These are phyloP conservation scores for Pichia deserticola DNA, from an alignment of 805 yeast genomes.

Conservation along the genomic window DNA sequence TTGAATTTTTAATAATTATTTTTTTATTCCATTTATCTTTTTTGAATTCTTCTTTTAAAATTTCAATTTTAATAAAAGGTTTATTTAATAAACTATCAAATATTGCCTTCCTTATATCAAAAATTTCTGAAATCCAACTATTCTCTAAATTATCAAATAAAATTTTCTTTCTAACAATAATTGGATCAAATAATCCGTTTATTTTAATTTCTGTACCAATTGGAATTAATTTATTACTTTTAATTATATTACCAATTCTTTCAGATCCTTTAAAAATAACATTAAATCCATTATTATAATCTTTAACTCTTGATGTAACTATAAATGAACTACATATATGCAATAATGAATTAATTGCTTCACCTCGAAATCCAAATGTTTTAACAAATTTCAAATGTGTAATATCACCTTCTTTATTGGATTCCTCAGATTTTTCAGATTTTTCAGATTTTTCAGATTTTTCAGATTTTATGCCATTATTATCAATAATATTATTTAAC, in stretches of 20 bases:
- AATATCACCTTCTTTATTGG: constrained; percentile 10
- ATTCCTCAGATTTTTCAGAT: neutral
- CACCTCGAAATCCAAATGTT: constrained; percentile 69
- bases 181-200: constrained; percentile 33
- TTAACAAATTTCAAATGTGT: constrained; percentile 13
- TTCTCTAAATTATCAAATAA: constrained; percentile 9
- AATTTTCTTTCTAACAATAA: constrained; percentile 37
- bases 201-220: constrained; percentile 35
- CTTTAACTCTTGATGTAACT: constrained; percentile 38
- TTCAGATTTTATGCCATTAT: too few species aligned
- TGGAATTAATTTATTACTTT: neutral
- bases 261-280: constrained; percentile 14
- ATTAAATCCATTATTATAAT: constrained; percentile 25
- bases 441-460: too few species aligned
- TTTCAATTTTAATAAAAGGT: constrained; percentile 19
- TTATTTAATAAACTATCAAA: constrained; percentile 25
- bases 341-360: constrained; percentile 53
- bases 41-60: constrained; percentile 6
- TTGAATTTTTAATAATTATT: neutral
- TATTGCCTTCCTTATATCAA: constrained; percentile 25
- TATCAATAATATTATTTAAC: neutral
- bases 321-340: constrained; percentile 36
- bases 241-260: constrained; percentile 1
- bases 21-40: neutral
- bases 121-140: constrained; percentile 19